Percentiles rank a stretch among this genome's conserved stretches.
phyloP scores from a whole-genome alignment of 441 rosid species.

The Bruguiera hainesii region DNA sequence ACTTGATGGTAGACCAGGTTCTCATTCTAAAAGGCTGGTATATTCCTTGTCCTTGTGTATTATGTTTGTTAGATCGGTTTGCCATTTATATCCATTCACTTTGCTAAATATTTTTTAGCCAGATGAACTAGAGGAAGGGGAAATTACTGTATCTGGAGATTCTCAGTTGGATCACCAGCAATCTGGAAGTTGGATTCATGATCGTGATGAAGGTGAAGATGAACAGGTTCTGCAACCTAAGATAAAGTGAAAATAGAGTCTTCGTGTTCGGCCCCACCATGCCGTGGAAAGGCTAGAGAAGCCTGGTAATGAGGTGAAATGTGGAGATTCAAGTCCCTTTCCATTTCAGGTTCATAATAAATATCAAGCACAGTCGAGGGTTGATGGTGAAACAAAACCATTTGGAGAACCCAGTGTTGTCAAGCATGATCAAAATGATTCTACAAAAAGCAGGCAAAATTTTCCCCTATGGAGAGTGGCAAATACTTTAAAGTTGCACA shows the following conservation, averaged over 20 bases:
- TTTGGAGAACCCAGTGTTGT: slow-evolving; percentile 43
- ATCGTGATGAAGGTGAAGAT: slow-evolving; percentile 94
- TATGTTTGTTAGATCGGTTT: slow-evolving; percentile 10
- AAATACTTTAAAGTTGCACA: slow-evolving; percentile 59
- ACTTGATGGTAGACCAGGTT: slow-evolving; percentile 88
- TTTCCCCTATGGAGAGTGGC: slow-evolving; percentile 62
- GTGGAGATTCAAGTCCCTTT: slow-evolving; percentile 46
- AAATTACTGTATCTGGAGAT: slow-evolving; percentile 89
- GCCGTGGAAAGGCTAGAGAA: slow-evolving; percentile 64
- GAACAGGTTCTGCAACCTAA: slow-evolving; percentile 98
- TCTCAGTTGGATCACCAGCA: slow-evolving; percentile 88
- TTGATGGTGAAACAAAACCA: slow-evolving; percentile 43
- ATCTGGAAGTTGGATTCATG: slow-evolving; percentile 97
- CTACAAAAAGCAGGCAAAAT: slow-evolving; percentile 57
- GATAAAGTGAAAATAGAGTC: slow-evolving; percentile 92
- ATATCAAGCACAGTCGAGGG: slow-evolving; percentile 61
- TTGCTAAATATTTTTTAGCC: slow-evolving; percentile 42
- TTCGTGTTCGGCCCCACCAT: slow-evolving; percentile 86
- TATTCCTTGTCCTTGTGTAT: slow-evolving; percentile 24
- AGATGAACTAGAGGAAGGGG: slow-evolving; percentile 98
- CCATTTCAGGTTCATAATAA: slow-evolving; percentile 59
- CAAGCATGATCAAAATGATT: slow-evolving; percentile 70
- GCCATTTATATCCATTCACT: slow-evolving; percentile 22
- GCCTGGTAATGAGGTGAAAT: slow-evolving; percentile 50
- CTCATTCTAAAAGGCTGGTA: slow-evolving; percentile 81